Evolutionary conservation across 352 stramenopile species (phyloP), one percentile per base, ranked within the genome.

Genomic region (Phytophthora lateralis): DNA sequence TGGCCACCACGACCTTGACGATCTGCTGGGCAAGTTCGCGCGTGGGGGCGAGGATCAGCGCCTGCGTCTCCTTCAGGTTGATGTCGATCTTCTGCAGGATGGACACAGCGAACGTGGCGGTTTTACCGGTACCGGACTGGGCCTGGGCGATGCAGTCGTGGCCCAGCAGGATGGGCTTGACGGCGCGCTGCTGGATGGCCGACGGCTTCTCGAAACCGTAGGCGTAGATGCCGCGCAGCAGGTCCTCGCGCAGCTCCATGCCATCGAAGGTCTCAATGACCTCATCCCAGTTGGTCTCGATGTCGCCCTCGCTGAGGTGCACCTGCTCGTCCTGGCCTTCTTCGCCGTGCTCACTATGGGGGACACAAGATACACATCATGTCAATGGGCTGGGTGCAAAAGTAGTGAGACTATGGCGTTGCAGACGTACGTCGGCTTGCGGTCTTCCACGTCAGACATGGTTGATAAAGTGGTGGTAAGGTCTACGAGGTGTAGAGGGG

Each of bases 121-220:
- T 99, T 91, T 99, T 99, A 74, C 98, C 98, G 60, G 95, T 98
- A 84, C 96, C 97, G 30, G 97, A 99, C 83, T 99, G 97, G 32
- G 97, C 97, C 82, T 99, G 97, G 27, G 97, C 97, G 71, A 99
- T 99, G 64, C 98, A 96, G 76, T 99, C 97, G 63, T 97, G 87
- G 66, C 97, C 97, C 55, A 98, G 67, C 24, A 99, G 90, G 52
- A 98, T 98, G 41, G 98, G 98, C 83, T 98, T 98, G 52, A 99
- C 97, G n/a, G 91, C 90, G 56, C 97, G 88, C 81, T 99, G 97
- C 83, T 99, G 98, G 81, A 99, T 99, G 46, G 98, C 97, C 63
- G 97, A 99, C 34, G 98, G 98, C 83, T 99, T 99, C 80, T 99
- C 98, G 73, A 99, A 99, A 97, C 98, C 98, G 82, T 99, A 99